phyloP scores from a whole-genome alignment of 1,284 basidiomycete species.

The Moesziomyces antarcticus region DNA sequence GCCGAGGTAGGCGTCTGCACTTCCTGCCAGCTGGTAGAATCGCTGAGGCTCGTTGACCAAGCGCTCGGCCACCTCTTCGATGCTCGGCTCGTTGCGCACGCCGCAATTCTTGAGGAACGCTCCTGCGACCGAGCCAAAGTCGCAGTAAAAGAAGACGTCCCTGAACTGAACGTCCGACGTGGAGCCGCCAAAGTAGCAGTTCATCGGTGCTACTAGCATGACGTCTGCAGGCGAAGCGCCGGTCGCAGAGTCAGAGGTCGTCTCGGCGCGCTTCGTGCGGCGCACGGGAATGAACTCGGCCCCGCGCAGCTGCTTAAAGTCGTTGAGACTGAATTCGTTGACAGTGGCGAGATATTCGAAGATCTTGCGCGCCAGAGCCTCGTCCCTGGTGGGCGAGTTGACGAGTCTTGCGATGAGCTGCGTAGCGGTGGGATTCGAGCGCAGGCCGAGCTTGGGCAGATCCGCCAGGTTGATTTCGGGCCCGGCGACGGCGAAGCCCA shows the following conservation, averaged over 20 bases:
- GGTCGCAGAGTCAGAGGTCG: constrained; percentile 2
- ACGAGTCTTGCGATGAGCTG: constrained; percentile 77
- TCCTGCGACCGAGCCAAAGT: constrained; percentile 86
- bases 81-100: constrained; percentile 86
- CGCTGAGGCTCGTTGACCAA: constrained; percentile 71
- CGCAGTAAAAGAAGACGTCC: constrained; percentile 78
- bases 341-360: constrained; percentile 80
- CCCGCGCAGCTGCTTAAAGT: constrained; percentile 41
- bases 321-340: constrained; percentile 47
- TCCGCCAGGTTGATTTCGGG: constrained; percentile 71
- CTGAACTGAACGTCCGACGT: constrained; percentile 49
- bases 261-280: constrained; percentile 11
- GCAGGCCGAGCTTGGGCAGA: constrained; percentile 78
- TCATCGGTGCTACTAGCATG: constrained; percentile 62
- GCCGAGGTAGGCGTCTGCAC: constrained; percentile 77
- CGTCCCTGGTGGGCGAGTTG: constrained; percentile 75
- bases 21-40: constrained; percentile 78
- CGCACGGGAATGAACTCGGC: constrained; percentile 59
- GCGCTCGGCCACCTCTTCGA: constrained; percentile 75
- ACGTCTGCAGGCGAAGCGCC: constrained; percentile 17
- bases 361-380: constrained; percentile 74
- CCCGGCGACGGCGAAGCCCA: constrained; percentile 80
- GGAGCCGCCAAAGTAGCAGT: constrained; percentile 73
- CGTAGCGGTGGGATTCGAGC: constrained; percentile 78
- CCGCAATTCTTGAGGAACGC: constrained; percentile 84